Base-by-base conservation (phyloP, 164 flowering plant species). In the Euptelea pleiosperma region DNA sequence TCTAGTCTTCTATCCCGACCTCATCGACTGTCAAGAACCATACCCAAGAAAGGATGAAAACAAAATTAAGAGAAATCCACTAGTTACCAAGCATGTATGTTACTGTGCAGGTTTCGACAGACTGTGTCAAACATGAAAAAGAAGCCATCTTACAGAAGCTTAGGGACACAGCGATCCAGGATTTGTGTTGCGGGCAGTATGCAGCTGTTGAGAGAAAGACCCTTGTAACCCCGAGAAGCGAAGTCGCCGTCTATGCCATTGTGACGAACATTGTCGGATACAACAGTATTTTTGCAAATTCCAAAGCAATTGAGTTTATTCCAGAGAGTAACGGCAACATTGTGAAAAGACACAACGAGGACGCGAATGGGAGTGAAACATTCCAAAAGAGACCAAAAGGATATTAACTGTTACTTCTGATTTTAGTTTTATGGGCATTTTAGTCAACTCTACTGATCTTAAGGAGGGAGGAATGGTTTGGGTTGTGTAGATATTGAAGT, bases 101-200 rank as follows among this genome's bases (percentile, higher is more conserved):
- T 19, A n/a, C 49, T 26, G 6, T 70, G 73, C 82, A 89, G 96
- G 77, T 65, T 60, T 54, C 80, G 19, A 39, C 65, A 16, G 71
- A 78, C 46, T 36, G 59, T 48, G 61, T 63, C 39, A 46, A 67
- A 24, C 65, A 70, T 42, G 94, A 83, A 2, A 82, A 73, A 45
- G 75, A 78, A 8, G 63, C 61, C 4, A 57, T 73, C 31, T 31
- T 84, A 22, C 70, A 73, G 66, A 77, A 72, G 60, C 79, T 91
- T 21, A 78, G 70, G 69, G 80, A 76, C 4, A 46, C 31, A n/a
- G 83, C 87, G 0, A 33, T 83, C 50, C 63, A 77, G 60, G 85
- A 83, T 37, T 57, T 71, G 30, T 22, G 64, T 29, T 82, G 83
- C 51, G 96, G 96, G 14, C 84, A 80, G 63, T 70, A 51, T 61